Evolutionary conservation across 2,329 filamentous ascomycete genomes (phyloP), one percentile per base, ranked within the genome.

Genomic region (Nothopassalora personata): DNA sequence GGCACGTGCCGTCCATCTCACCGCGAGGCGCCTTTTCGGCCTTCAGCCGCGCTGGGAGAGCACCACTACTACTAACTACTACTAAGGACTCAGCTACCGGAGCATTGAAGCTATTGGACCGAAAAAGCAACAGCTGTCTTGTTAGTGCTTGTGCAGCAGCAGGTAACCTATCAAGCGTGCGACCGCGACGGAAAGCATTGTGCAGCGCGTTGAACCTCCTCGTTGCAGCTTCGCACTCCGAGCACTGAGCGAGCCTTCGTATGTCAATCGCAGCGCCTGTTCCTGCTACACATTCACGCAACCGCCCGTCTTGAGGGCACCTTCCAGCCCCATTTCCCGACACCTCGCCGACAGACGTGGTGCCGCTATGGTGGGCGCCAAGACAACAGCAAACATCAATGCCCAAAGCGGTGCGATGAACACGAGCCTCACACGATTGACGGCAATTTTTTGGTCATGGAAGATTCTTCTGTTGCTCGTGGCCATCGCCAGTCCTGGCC

Each of bases 391-490:
- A 39, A 47, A 36, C 10, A 57, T 57, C 5, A 58, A 60, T 36
- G 48, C 59, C 36, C 57, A 23, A 8, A 27, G 30, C 45, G 31
- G 56, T 36, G 18, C 56, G 28, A 31, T 52, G 15, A 15, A 58
- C 36, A 62, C 61, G 43, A 62, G 57, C 36, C 34, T 62, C 23
- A 50, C 54, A 11, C 51, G 53, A 56, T 54, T 71, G 8, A 34
- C 66, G 23, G 34, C 57, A 4, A 30, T 67, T 52, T 91, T 89
- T 69, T 56, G 77, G 4, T 70, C 76, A 11, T 92, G 88, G 88
- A 94, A 93, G 71, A 53, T 73, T 5, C 69, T 89, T 9, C 76
- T 94, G 6, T 72, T 91, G n/a, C 67, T 80, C 49, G 72, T 92
- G 56, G 85, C 85, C 54, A 69, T 75, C 54, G 71, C 82, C 50